Percentiles rank a stretch among this genome's conserved stretches.
These are phyloP conservation scores for Sphaerobolus stellatus DNA, from an alignment of 1,284 basidiomycete species.

Conservation along the genomic window DNA sequence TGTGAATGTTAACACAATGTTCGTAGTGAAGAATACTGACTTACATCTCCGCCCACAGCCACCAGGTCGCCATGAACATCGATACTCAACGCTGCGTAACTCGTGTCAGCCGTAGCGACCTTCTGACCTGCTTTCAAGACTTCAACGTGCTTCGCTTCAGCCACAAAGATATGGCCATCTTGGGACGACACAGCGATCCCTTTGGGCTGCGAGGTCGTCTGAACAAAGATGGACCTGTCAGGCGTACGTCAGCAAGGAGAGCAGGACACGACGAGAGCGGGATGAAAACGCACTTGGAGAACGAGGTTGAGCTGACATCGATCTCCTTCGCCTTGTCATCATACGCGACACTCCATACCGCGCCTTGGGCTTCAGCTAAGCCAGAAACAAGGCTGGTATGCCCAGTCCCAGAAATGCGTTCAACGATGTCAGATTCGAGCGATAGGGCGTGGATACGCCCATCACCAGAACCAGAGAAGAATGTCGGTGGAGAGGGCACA, in stretches of 20 bases:
- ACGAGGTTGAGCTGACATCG: slow-evolving; percentile 24
- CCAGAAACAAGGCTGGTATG: slow-evolving; percentile 75
- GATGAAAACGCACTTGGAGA: neutral
- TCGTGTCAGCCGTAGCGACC: slow-evolving; percentile 53
- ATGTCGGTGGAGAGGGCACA: slow-evolving; percentile 43
- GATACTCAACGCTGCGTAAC: slow-evolving; percentile 57
- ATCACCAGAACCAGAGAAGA: slow-evolving; percentile 84
- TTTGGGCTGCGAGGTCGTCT: slow-evolving; percentile 71
- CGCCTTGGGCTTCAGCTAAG: slow-evolving; percentile 54
- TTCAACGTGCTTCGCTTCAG: slow-evolving; percentile 66
- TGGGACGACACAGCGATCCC: slow-evolving; percentile 52
- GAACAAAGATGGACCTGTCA: slow-evolving; percentile 16
- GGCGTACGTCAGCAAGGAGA: neutral
- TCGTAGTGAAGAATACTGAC: slow-evolving; percentile 20
- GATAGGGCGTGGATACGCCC: slow-evolving; percentile 65
- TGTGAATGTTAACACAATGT: neutral
- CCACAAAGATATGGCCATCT: slow-evolving; percentile 74
- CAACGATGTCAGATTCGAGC: slow-evolving; percentile 46
- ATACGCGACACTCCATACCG: slow-evolving; percentile 70
- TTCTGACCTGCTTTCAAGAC: slow-evolving; percentile 67
- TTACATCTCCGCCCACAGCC: slow-evolving; percentile 75
- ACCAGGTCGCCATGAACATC: slow-evolving; percentile 52
- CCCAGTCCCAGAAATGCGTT: slow-evolving; percentile 54
- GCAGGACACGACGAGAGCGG: neutral
- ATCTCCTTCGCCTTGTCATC: slow-evolving; percentile 80